These are phyloP conservation scores for Fabrea salina DNA, from an alignment of 169 alveolate species.

Conservation along the genomic window DNA sequence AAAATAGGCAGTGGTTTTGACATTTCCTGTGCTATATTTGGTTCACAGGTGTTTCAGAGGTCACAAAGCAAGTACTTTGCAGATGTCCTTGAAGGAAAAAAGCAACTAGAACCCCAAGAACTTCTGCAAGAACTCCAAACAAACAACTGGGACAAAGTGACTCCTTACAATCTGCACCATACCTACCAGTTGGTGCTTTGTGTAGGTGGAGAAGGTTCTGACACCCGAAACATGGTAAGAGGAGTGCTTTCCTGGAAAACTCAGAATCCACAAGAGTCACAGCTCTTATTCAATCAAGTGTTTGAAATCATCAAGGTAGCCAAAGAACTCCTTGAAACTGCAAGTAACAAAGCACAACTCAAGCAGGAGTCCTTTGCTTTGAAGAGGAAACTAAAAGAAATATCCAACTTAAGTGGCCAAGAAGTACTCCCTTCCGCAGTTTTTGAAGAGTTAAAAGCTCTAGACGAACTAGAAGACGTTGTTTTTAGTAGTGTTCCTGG, in stretches of 20 bases:
- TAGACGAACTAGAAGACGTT: constrained; percentile 24
- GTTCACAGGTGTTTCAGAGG: neutral
- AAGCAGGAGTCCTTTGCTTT: neutral
- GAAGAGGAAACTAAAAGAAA: neutral
- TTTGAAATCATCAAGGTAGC: neutral
- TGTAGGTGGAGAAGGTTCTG: neutral
- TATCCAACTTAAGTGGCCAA: neutral
- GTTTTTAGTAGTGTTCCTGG: constrained; percentile 26
- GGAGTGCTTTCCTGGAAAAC: no score
- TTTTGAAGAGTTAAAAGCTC: neutral
- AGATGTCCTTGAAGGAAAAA: neutral
- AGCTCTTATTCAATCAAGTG: no score
- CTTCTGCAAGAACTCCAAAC: constrained; percentile 3
- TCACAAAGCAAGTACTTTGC: neutral
- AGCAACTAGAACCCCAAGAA: neutral
- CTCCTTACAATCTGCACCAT: neutral
- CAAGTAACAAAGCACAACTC: neutral
- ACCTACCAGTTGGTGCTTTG: constrained; percentile 1
- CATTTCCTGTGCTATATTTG: constrained; percentile 5
- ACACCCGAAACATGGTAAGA: constrained; percentile 17
- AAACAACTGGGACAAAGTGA: neutral
- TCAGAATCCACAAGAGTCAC: no score
- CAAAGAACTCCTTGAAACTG: neutral
- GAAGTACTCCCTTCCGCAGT: neutral
- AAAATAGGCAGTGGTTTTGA: constrained; percentile 35